phyloP scores from a whole-genome alignment of 306 rosid species.

The Vigna trinervia region DNA sequence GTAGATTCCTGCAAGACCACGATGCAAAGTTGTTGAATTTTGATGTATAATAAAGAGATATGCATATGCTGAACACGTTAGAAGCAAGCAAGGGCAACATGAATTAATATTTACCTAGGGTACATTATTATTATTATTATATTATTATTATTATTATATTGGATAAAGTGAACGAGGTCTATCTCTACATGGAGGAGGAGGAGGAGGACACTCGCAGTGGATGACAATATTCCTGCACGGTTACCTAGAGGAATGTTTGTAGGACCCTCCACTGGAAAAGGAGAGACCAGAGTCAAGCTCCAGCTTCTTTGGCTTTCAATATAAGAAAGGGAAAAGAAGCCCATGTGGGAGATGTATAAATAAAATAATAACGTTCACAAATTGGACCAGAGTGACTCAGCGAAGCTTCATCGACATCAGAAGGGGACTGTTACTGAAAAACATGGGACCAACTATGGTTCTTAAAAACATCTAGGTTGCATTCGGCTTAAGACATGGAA shows the following conservation, averaged over 20 bases:
- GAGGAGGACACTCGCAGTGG: constrained; percentile 45
- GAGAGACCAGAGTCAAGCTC: constrained; percentile 42
- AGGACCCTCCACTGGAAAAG: constrained; percentile 58
- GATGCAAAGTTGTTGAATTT: constrained; percentile 32
- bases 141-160: neutral
- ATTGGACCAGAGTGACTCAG: constrained; percentile 40
- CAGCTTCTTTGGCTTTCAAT: constrained; percentile 55
- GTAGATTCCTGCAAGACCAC: constrained; percentile 12
- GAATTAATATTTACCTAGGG: neutral
- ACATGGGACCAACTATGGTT: constrained; percentile 40
- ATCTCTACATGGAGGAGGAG: constrained; percentile 36
- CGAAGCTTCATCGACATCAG: constrained; percentile 19
- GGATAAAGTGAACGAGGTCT: constrained; percentile 29
- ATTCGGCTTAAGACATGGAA: neutral
- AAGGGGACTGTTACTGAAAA: constrained; percentile 29
- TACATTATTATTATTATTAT: neutral
- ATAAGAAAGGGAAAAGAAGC: constrained; percentile 39
- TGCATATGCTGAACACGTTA: constrained; percentile 43
- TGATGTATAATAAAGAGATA: neutral
- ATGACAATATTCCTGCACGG: constrained; percentile 61
- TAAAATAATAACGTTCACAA: constrained; percentile 43
- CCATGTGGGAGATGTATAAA: constrained; percentile 42
- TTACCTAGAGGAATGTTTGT: constrained; percentile 74
- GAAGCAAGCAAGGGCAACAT: neutral
- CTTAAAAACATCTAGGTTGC: neutral